Evolutionary conservation across 306 rosid genomes (phyloP).

Genomic region (Cercis canadensis): DNA sequence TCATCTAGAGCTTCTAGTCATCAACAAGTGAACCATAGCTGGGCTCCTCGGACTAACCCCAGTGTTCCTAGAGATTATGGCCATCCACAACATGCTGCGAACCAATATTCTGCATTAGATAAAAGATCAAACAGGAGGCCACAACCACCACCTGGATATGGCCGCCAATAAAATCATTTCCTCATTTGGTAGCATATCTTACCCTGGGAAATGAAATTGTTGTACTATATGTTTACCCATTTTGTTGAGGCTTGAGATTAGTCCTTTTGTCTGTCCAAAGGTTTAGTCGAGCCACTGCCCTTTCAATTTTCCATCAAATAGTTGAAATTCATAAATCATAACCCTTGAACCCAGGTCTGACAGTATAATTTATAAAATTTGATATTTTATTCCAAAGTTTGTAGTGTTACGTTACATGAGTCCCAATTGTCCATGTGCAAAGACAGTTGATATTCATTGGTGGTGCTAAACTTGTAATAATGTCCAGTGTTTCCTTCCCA

Average conservation of each 20-base stretch:
- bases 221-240: conserved; percentile 44
- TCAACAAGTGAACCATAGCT: conserved; percentile 36
- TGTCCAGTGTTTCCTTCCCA: too few relatives aligned
- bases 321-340: too few relatives aligned
- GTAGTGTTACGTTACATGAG: too few relatives aligned
- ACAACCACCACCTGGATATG: conserved; percentile 60
- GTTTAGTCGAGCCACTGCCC: too few relatives aligned
- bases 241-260: conserved; percentile 7
- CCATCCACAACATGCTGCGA: conserved; percentile 54
- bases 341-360: too few relatives aligned
- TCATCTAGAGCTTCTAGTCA: conserved; percentile 42
- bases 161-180: conserved; percentile 44
- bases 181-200: conserved; percentile 1
- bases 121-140: conserved; percentile 57
- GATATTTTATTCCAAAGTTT: too few relatives aligned
- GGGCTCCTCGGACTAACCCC: conserved; percentile 47
- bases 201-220: conserved; percentile 34
- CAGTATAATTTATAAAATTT: too few relatives aligned
- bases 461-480: too few relatives aligned
- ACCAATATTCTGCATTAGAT: conserved; percentile 62
- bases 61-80: conserved; percentile 46
- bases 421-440: too few relatives aligned
- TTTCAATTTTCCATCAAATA: too few relatives aligned
- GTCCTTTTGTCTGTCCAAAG: too few relatives aligned
- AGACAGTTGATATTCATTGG: too few relatives aligned